Percentiles rank a stretch among this genome's conserved stretches.
These are phyloP conservation scores for Coprinopsis sp. DNA, from an alignment of 768 basidiomycete genomes.

Conservation along the genomic window DNA sequence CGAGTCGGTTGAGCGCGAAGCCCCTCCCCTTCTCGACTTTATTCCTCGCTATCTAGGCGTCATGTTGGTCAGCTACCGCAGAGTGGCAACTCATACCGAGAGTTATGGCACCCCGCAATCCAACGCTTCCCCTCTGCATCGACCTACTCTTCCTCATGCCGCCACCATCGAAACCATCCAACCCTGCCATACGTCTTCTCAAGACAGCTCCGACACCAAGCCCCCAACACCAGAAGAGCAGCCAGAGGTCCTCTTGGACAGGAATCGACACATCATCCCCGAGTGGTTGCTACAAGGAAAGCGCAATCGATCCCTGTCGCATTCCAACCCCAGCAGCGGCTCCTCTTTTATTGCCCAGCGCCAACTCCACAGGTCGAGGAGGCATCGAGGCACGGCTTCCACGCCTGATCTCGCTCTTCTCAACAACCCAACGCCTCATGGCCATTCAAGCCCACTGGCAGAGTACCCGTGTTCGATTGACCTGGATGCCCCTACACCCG, in stretches of 20 bases:
- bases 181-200: too few species aligned
- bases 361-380: slow-evolving; percentile 36
- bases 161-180: slow-evolving; percentile 6
- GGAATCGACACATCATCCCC: slow-evolving; percentile 93
- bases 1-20: slow-evolving; percentile 91
- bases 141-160: slow-evolving; percentile 15
- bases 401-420: slow-evolving; percentile 58
- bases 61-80: slow-evolving; percentile 95
- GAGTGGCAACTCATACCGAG: slow-evolving; percentile 46
- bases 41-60: slow-evolving; percentile 99
- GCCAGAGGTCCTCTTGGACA: slow-evolving; percentile 90
- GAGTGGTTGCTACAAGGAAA: slow-evolving; percentile 74
- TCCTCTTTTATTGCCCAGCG: slow-evolving; percentile 29
- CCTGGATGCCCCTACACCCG: slow-evolving; percentile 44
- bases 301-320: slow-evolving; percentile 45
- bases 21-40: slow-evolving; percentile 86
- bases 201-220: too few species aligned
- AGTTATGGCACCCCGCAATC: slow-evolving; percentile 23
- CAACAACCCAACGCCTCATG: slow-evolving; percentile 17
- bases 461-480: slow-evolving; percentile 33
- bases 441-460: slow-evolving; percentile 38
- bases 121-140: slow-evolving; percentile 21
- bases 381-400: slow-evolving; percentile 57
- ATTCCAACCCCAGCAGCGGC: slow-evolving; percentile 40
- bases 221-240: slow-evolving; percentile 84